Evolutionary conservation across 2,329 filamentous ascomycete species (phyloP), one percentile per base, ranked within the genome.

Genomic region (Xylaria arbuscula): DNA sequence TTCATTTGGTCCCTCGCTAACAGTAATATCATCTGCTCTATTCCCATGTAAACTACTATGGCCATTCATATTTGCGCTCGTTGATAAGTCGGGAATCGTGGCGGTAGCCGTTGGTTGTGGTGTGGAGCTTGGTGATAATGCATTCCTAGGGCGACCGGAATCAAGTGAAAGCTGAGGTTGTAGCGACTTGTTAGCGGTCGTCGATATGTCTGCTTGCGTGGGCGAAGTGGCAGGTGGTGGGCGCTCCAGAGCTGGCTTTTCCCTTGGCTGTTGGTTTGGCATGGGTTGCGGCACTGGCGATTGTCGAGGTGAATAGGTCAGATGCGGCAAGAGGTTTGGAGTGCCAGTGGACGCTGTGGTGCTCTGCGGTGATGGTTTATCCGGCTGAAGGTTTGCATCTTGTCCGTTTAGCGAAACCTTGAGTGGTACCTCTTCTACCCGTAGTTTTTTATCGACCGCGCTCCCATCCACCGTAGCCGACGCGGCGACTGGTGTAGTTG

Each of bases 41-140:
- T 89, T 84, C 17, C 83, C 78, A 72, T 87, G 88, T 51, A 87
- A 85, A 56, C 87, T 83, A 19, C 84, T 85, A 57, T 93, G 91
- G 63, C 91, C 87, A 63, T 92, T 91, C 1, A 91, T 90, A 73
- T 91, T 94, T 1, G 92, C 94, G 72, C 91, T 90, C 0, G 91
- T 88, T 1, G 92, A 94, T 7, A 85, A 86, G 70, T 91, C 87
- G 68, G 90, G 87, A 47, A 90, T 85, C 42, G 86, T 87, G 1
- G 93, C 91, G 0, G 93, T 96, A 24, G 90, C 89, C 63, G 89
- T 89, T 51, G 92, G 94, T 73, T 90, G 90, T 1, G 90, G 87
- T 38, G 91, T 94, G 6, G 93, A 95, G 2, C 82, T 83, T 17
- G 87, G 86, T 1, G 87, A 89, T 2, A 85, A 88, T 6, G 83